Percentiles rank a stretch among this genome's conserved stretches.
These are phyloP conservation scores for Lizonia empirigonia DNA, from an alignment of 2,329 filamentous ascomycete species.

Conservation along the genomic window DNA sequence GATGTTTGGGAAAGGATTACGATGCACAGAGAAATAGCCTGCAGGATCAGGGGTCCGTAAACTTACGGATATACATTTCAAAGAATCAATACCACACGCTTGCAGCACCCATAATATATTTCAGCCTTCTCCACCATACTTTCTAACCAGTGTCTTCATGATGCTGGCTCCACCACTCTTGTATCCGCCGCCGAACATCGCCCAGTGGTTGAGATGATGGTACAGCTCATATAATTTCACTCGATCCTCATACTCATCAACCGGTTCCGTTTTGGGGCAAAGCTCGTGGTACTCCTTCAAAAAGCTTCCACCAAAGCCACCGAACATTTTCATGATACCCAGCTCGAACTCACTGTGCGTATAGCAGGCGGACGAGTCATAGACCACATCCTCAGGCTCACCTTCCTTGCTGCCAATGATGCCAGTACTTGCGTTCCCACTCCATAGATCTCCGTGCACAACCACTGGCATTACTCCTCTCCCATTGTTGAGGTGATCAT, in stretches of 20 bases:
- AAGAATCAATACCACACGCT: conserved; percentile 3
- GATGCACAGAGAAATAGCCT: background rate
- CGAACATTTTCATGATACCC: conserved; percentile 97
- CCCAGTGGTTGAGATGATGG: conserved; percentile 88
- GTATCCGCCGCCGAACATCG: conserved; percentile 83
- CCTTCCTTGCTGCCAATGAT: conserved; percentile 59
- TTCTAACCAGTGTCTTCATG: conserved; percentile 74
- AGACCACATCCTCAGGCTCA: conserved; percentile 80
- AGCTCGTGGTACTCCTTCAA: conserved; percentile 77
- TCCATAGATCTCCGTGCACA: conserved; percentile 93
- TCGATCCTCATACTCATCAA: conserved; percentile 83
- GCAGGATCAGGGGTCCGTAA: background rate
- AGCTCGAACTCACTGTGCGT: conserved; percentile 89
- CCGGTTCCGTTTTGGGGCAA: conserved; percentile 79
- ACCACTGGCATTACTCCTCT: conserved; percentile 74
- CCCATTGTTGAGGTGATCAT: conserved; percentile 65
- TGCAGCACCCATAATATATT: conserved; percentile 1
- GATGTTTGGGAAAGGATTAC: background rate
- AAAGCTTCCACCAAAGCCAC: conserved; percentile 76
- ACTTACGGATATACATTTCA: conserved; percentile 16
- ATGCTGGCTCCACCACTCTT: conserved; percentile 76
- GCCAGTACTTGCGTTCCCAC: conserved; percentile 76
- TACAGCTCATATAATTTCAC: conserved; percentile 84
- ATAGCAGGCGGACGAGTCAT: conserved; percentile 80
- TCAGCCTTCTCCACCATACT: conserved; percentile 61